phyloP scores from a whole-genome alignment of 768 basidiomycete genomes.

The Kwoniella bestiolae region DNA sequence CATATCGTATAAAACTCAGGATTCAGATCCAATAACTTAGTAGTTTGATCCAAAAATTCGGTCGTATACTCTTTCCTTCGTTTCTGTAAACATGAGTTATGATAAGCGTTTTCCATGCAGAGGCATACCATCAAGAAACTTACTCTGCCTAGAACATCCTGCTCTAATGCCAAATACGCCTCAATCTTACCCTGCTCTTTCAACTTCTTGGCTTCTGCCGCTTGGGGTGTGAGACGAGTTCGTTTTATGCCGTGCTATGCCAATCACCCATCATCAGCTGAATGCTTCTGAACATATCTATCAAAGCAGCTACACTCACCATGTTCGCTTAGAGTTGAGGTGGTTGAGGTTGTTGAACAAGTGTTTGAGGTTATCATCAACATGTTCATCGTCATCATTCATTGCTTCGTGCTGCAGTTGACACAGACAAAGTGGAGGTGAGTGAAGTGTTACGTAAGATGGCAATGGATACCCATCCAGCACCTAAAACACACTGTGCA shows the following conservation, averaged over 20 bases:
- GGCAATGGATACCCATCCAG: background rate
- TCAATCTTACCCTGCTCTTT: conserved; percentile 76
- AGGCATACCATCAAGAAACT: conserved; percentile 40
- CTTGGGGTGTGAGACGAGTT: conserved; percentile 47
- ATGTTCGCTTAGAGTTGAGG: background rate
- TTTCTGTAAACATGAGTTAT: conserved; percentile 63
- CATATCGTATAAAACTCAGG: conserved; percentile 96
- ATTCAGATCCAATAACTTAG: conserved; percentile 75
- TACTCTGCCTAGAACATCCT: conserved; percentile 70
- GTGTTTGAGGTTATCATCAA: background rate
- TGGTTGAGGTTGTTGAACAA: background rate
- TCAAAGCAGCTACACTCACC: background rate
- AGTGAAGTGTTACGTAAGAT: background rate
- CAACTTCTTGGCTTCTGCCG: conserved; percentile 67
- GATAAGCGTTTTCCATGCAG: background rate
- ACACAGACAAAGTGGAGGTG: conserved; percentile 2
- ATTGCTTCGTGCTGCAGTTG: background rate
- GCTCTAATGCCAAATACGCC: conserved; percentile 71
- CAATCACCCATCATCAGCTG: no score
- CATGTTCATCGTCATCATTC: conserved; percentile 4
- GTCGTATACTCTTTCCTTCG: conserved; percentile 68
- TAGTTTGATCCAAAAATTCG: conserved; percentile 79
- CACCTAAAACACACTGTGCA: no score
- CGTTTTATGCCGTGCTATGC: conserved; percentile 59
- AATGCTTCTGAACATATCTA: no score